Conservation (phyloP, 2,329 filamentous ascomycete genomes). For the Aspergillus pseudonomiae region DNA sequence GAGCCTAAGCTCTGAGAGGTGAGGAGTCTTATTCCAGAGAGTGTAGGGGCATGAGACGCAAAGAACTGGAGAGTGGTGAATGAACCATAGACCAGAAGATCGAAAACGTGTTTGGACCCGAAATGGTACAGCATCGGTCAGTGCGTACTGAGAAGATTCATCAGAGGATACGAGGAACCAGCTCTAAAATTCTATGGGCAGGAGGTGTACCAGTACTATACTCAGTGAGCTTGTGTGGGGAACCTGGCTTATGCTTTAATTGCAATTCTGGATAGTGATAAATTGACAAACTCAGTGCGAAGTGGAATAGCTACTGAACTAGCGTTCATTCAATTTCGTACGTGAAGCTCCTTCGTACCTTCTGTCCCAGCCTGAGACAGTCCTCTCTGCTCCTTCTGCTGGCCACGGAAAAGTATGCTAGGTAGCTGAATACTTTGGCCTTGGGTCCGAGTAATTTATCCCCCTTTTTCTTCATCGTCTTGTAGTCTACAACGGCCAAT, state of each 20-base stretch:
- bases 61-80: constrained; percentile 2
- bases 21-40: neutral
- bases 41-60: neutral
- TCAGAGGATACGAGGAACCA: neutral
- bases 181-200: neutral
- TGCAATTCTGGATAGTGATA: neutral
- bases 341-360: constrained; percentile 7
- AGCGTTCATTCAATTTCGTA: constrained; percentile 8
- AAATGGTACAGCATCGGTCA: neutral
- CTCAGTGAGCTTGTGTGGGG: neutral
- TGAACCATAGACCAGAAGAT: neutral
- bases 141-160: neutral
- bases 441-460: constrained; percentile 7
- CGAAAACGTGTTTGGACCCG: neutral
- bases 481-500: neutral
- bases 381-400: constrained; percentile 5
- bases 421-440: constrained; percentile 6
- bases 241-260: neutral
- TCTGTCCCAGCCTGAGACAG: constrained; percentile 3
- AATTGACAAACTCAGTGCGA: neutral
- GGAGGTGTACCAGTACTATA: neutral
- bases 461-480: constrained; percentile 8
- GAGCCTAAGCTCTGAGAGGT: neutral
- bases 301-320: neutral
- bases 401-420: constrained; percentile 3